These are phyloP conservation scores for Lolium perenne DNA, from an alignment of 176 grass and related monocot species.

Conservation along the genomic window DNA sequence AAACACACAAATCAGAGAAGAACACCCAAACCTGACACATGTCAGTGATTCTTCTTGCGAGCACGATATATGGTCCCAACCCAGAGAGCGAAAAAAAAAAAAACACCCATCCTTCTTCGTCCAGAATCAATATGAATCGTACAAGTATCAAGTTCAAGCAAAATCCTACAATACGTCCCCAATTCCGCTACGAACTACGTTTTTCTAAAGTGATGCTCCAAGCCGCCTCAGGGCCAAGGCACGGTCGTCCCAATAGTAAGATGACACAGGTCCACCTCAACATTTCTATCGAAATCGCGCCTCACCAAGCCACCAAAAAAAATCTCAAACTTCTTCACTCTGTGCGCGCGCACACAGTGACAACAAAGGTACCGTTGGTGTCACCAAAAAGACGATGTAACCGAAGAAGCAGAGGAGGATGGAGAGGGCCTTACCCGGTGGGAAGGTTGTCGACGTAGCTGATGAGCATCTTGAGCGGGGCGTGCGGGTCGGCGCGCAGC, in stretches of 20 bases:
- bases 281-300: constrained; percentile 35
- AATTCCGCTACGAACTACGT: not conserved
- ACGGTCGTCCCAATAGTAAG: not conserved
- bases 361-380: not conserved
- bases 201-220: not conserved
- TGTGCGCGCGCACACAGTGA: not conserved
- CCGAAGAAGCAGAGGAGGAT: not conserved
- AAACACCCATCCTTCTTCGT: not conserved
- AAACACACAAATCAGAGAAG: not conserved
- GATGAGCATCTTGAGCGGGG: constrained; percentile 84
- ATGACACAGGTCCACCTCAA: constrained; percentile 23
- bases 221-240: not conserved
- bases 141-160: constrained; percentile 6
- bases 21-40: not conserved
- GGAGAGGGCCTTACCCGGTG: constrained; percentile 61
- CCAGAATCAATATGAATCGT: constrained; percentile 23
- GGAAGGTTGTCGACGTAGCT: constrained; percentile 94
- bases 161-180: not conserved
- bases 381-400: not conserved
- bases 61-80: not conserved
- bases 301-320: not conserved
- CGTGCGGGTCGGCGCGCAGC: constrained; percentile 62
- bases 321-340: constrained; percentile 3
- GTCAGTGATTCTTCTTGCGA: not conserved
- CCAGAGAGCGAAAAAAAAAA: not conserved